phyloP scores from a whole-genome alignment of 495 filamentous ascomycete genomes.

The Penicillium roqueforti region DNA sequence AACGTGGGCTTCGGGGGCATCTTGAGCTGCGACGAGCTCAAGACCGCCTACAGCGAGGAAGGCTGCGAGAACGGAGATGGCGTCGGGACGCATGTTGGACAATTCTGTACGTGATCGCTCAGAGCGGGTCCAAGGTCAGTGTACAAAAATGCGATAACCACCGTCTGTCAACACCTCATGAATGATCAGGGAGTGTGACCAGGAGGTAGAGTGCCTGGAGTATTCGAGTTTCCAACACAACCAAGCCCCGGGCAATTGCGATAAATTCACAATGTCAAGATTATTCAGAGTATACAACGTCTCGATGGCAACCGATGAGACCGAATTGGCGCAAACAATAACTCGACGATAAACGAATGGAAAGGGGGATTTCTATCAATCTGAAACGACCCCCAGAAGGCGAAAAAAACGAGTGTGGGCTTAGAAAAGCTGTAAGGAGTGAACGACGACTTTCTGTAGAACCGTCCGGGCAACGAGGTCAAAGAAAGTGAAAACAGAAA shows the following conservation, averaged over 20 bases:
- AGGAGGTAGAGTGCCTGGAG: not conserved
- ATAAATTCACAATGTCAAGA: not conserved
- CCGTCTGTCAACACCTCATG: slow-evolving; percentile 27
- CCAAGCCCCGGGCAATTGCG: not conserved
- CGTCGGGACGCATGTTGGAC: slow-evolving; percentile 29
- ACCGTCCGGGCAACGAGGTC: slow-evolving; percentile 18
- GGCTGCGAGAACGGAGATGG: slow-evolving; percentile 29
- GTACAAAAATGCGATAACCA: slow-evolving; percentile 20
- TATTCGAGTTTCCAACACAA: slow-evolving; percentile 1
- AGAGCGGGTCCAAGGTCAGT: slow-evolving; percentile 13
- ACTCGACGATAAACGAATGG: slow-evolving; percentile 36
- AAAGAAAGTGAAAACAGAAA: slow-evolving; percentile 19
- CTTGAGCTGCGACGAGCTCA: slow-evolving; percentile 31
- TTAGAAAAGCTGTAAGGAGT: slow-evolving; percentile 38
- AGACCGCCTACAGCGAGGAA: slow-evolving; percentile 35
- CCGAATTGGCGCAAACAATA: slow-evolving; percentile 12
- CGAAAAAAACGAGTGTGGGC: slow-evolving; percentile 28
- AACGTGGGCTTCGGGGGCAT: slow-evolving; percentile 32
- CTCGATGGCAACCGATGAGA: slow-evolving; percentile 31
- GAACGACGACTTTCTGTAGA: slow-evolving; percentile 32
- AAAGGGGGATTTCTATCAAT: slow-evolving; percentile 29
- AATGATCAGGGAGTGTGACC: slow-evolving; percentile 1
- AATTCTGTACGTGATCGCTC: slow-evolving; percentile 4
- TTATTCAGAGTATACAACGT: slow-evolving; percentile 11
- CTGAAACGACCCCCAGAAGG: slow-evolving; percentile 27